These are phyloP conservation scores for Dentipellis sp. DNA, from an alignment of 768 basidiomycete genomes.

Conservation along the genomic window DNA sequence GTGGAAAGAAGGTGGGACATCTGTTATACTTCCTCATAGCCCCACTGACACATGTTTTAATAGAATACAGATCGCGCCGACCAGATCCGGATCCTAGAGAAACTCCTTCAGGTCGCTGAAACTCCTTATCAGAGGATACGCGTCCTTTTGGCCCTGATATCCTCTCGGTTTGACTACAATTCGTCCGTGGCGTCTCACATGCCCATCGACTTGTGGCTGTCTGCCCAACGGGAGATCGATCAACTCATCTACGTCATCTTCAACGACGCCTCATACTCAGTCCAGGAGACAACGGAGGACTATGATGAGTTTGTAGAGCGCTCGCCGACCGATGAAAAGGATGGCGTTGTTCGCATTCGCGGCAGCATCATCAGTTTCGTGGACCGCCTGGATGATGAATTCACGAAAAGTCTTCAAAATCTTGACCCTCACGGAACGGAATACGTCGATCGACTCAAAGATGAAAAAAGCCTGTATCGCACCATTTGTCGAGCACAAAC, in stretches of 20 bases:
- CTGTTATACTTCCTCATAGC: not conserved
- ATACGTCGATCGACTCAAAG: constrained; percentile 93
- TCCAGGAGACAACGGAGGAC: constrained; percentile 82
- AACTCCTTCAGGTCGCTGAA: constrained; percentile 73
- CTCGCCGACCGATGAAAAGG: constrained; percentile 58
- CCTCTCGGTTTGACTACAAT: constrained; percentile 96
- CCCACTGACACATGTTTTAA: not conserved
- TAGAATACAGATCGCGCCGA: constrained; percentile 96
- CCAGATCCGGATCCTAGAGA: constrained; percentile 86
- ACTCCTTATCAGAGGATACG: constrained; percentile 92
- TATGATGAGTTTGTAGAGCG: constrained; percentile 90
- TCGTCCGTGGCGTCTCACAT: constrained; percentile 79
- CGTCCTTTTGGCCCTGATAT: constrained; percentile 87
- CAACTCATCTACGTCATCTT: constrained; percentile 76
- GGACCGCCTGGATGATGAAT: constrained; percentile 96
- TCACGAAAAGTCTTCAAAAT: constrained; percentile 94
- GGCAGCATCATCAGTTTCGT: constrained; percentile 95
- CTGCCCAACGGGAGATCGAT: constrained; percentile 83
- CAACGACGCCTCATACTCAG: constrained; percentile 61
- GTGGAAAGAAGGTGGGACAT: constrained; percentile 82
- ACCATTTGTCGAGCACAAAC: constrained; percentile 90
- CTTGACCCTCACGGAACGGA: constrained; percentile 99
- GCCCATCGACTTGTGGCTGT: constrained; percentile 86
- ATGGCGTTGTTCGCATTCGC: constrained; percentile 75
- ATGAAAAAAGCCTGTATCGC: constrained; percentile 89